Conservation (phyloP, 257 asterid genomes). For the Cordia subcordata region DNA sequence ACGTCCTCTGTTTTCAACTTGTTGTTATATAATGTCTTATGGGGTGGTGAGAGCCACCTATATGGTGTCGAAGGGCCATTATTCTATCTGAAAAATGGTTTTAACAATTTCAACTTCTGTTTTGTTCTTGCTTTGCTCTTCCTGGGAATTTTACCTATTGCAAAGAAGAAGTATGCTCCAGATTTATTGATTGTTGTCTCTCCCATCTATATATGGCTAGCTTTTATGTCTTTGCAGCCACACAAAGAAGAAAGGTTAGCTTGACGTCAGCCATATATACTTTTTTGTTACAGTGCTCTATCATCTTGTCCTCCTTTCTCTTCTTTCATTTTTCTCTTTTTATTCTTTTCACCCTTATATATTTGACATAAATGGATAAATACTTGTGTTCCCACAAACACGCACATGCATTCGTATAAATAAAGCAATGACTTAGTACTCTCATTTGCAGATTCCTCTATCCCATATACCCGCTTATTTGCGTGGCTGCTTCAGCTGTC, state of each 20-base stretch:
- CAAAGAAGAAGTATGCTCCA: constrained; percentile 73
- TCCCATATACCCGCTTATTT: constrained; percentile 95
- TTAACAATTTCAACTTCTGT: constrained; percentile 88
- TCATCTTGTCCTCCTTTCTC: background rate
- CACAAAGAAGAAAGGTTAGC: constrained; percentile 98
- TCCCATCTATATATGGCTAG: constrained; percentile 87
- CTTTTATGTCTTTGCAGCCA: constrained; percentile 96
- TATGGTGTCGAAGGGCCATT: constrained; percentile 89
- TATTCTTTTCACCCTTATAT: no score
- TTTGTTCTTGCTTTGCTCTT: constrained; percentile 85
- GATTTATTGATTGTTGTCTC: constrained; percentile 75
- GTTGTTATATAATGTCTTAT: constrained; percentile 74
- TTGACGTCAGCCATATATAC: background rate
- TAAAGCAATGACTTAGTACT: constrained; percentile 18
- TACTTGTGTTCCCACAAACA: no score
- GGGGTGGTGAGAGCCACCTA: constrained; percentile 98
- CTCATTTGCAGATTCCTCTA: constrained; percentile 75
- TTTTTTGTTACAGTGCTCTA: background rate
- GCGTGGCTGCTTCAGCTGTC: constrained; percentile 98
- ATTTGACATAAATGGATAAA: no score
- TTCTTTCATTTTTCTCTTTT: background rate
- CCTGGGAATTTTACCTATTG: constrained; percentile 62
- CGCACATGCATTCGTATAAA: constrained; percentile 1
- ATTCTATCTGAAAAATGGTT: constrained; percentile 83
- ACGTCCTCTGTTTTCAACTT: constrained; percentile 90